A percentile compares a stretch with the other conserved stretches of the same genome.
Conservation (phyloP, 2,329 filamentous ascomycete genomes). For the Dryadomyces quercus-mongolicae region DNA sequence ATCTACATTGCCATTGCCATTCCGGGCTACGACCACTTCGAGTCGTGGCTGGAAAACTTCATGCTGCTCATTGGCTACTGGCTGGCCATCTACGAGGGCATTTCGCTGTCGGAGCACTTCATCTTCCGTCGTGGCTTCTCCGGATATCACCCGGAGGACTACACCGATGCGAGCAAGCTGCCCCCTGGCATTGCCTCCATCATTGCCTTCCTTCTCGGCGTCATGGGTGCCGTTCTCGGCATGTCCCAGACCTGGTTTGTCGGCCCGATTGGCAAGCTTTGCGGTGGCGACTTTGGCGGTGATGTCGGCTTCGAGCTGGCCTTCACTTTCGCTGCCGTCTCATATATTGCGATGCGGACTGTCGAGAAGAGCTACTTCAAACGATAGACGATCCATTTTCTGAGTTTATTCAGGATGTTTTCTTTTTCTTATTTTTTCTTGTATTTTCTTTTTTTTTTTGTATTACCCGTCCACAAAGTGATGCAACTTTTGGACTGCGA, state of each 20-base stretch:
- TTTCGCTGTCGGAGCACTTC: conserved; percentile 21
- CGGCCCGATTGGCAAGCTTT: conserved; percentile 45
- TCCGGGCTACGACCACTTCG: conserved; percentile 21
- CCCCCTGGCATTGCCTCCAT: conserved; percentile 24
- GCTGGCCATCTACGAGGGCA: conserved; percentile 31
- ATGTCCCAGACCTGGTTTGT: conserved; percentile 52
- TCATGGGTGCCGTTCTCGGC: conserved; percentile 40
- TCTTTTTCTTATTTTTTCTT: neutral
- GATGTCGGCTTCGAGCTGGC: conserved; percentile 57
- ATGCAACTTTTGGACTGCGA: no score
- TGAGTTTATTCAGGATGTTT: neutral
- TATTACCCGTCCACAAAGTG: no score
- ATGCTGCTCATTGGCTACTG: conserved; percentile 27
- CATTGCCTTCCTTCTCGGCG: conserved; percentile 15
- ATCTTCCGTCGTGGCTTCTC: conserved; percentile 33
- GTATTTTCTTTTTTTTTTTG: neutral
- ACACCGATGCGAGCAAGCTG: conserved; percentile 30
- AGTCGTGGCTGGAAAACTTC: conserved; percentile 25
- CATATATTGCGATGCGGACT: conserved; percentile 38
- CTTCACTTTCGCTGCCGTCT: conserved; percentile 26
- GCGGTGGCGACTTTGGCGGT: conserved; percentile 25
- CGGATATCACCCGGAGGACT: conserved; percentile 29
- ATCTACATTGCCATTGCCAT: conserved; percentile 49
- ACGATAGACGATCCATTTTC: conserved; percentile 12
- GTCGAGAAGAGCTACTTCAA: conserved; percentile 27